These are phyloP conservation scores for Phytophthora fragariae DNA, from an alignment of 352 stramenopile species.

Conservation along the genomic window DNA sequence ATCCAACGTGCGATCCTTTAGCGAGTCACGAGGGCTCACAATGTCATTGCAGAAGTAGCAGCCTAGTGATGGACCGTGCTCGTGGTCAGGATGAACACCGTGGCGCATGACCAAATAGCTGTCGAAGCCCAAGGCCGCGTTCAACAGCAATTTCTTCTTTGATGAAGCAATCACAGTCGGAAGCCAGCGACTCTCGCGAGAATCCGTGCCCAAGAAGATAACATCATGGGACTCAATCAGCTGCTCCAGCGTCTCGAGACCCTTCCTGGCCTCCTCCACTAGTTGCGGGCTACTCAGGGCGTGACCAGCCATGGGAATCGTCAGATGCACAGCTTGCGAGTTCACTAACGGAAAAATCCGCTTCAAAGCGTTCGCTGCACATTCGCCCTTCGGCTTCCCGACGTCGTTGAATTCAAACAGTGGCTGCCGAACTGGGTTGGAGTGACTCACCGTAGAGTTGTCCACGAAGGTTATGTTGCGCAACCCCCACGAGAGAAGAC, in stretches of 20 bases:
- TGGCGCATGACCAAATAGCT: constrained; percentile 99
- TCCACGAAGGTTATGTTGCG: constrained; percentile 98
- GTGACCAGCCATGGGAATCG: constrained; percentile 99
- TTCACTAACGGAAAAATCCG: constrained; percentile 95
- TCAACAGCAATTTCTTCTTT: constrained; percentile 92
- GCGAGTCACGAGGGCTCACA: constrained; percentile 97
- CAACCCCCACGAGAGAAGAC: constrained; percentile 97
- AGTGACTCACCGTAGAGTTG: constrained; percentile 97
- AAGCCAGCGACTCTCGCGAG: constrained; percentile 98
- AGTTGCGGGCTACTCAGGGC: constrained; percentile 68
- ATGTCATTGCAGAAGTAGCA: constrained; percentile 99
- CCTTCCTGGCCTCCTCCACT: constrained; percentile 67
- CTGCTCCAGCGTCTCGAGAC: constrained; percentile 83
- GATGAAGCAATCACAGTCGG: constrained; percentile 95
- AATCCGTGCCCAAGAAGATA: constrained; percentile 98
- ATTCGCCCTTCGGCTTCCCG: constrained; percentile 94
- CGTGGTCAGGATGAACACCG: constrained; percentile 57
- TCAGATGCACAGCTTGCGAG: constrained; percentile 88
- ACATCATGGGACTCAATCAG: constrained; percentile 96
- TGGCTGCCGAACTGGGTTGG: constrained; percentile 97
- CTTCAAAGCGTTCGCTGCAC: constrained; percentile 93
- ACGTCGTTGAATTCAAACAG: constrained; percentile 97
- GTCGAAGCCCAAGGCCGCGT: constrained; percentile 93
- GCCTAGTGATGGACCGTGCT: constrained; percentile 65
- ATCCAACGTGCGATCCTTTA: constrained; percentile 97